These are phyloP conservation scores for Claviceps pazoutovae DNA, from an alignment of 2,329 filamentous ascomycete species.

Conservation along the genomic window DNA sequence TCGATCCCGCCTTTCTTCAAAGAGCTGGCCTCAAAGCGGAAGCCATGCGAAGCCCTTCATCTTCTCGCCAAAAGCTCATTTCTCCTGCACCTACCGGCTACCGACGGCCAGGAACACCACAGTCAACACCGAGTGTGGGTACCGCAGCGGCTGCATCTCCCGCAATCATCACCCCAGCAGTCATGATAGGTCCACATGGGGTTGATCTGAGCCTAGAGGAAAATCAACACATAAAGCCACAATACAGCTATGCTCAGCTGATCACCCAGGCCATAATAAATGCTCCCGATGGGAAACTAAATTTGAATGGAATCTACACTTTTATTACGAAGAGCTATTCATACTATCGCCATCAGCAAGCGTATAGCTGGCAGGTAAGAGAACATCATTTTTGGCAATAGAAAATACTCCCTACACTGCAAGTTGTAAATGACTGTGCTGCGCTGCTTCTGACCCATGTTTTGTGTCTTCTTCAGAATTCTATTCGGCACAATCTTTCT, in stretches of 20 bases:
- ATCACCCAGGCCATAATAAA: conserved; percentile 93
- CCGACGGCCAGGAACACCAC: conserved; percentile 47
- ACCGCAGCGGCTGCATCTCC: conserved; percentile 17
- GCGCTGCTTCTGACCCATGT: neutral
- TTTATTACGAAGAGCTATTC: conserved; percentile 87
- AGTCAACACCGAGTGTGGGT: conserved; percentile 25
- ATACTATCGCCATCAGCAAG: conserved; percentile 71
- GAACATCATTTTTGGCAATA: neutral
- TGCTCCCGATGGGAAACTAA: conserved; percentile 75
- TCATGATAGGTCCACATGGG: conserved; percentile 30
- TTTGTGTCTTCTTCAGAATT: conserved; percentile 46
- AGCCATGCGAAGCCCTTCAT: conserved; percentile 14
- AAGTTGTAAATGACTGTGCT: too few relatives aligned
- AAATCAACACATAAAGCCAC: conserved; percentile 84
- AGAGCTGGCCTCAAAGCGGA: conserved; percentile 43
- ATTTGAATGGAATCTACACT: conserved; percentile 81
- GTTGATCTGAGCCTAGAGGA: conserved; percentile 71
- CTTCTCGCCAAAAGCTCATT: conserved; percentile 31
- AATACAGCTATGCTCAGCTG: conserved; percentile 91
- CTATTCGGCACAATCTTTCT: conserved; percentile 90
- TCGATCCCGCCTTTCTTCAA: conserved; percentile 56
- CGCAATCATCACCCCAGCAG: conserved; percentile 21
- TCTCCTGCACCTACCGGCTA: conserved; percentile 48
- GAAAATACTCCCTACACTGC: too few relatives aligned
- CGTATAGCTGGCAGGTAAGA: conserved; percentile 77